A percentile compares a stretch with the other conserved stretches of the same genome.
Evolutionary conservation across 169 alveolate species (phyloP).

Genomic region (Cryptosporidium baileyi): DNA sequence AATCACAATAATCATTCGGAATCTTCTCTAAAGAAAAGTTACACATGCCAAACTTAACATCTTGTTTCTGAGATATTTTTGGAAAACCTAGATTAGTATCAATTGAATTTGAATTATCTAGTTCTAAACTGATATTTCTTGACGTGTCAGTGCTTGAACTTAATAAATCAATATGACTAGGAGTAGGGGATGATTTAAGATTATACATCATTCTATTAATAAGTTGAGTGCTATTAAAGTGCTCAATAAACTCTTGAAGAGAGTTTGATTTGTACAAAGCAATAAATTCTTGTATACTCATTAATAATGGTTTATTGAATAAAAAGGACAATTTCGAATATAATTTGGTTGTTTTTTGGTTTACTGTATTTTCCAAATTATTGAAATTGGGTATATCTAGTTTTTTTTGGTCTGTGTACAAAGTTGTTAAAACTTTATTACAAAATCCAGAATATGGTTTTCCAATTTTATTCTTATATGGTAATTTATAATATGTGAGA

Average conservation of each 20-base stretch:
- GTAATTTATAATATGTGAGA: slow-evolving; percentile 10
- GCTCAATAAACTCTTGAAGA: slow-evolving; percentile 35
- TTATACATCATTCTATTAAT: slow-evolving; percentile 11
- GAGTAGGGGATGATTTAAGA: not conserved
- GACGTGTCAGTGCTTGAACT: slow-evolving; percentile 27
- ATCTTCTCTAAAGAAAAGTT: slow-evolving; percentile 8
- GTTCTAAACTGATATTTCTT: not conserved
- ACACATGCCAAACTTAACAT: not conserved
- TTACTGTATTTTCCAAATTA: not conserved
- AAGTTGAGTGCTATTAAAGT: slow-evolving; percentile 15
- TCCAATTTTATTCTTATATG: slow-evolving; percentile 6
- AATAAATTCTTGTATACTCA: slow-evolving; percentile 60
- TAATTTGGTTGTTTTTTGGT: not conserved
- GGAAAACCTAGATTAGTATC: not conserved
- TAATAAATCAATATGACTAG: not conserved
- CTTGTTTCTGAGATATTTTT: not conserved
- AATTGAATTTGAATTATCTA: not conserved
- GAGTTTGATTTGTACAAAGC: slow-evolving; percentile 53
- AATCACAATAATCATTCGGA: not conserved
- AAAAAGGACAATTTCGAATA: slow-evolving; percentile 6
- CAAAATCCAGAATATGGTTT: slow-evolving; percentile 53
- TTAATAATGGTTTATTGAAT: slow-evolving; percentile 9
- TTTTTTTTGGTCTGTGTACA: slow-evolving; percentile 10
- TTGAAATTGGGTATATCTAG: not conserved
- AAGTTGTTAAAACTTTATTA: not conserved